Base-by-base conservation (phyloP, 1,284 basidiomycete species). In the Rhizopogon parksii region DNA sequence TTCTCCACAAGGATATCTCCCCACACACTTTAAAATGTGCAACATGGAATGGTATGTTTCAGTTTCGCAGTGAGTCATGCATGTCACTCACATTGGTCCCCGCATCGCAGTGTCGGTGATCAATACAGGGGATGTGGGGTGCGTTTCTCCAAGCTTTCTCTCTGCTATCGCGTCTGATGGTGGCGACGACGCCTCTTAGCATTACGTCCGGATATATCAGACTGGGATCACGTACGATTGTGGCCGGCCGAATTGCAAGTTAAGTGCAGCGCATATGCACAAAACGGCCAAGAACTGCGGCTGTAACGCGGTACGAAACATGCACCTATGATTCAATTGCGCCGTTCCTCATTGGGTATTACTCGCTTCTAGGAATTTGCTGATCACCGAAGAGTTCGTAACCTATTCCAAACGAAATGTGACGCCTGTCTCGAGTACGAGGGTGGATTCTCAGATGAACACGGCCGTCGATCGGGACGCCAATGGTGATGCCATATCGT, bases 61-160 rank as follows among this genome's bases (percentile, higher is more conserved):
- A n/a, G 2, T 45, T 19, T 12, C 43, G 32, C 27, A 2, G 15
- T 27, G 17, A 7, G 9, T 49, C 30, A 2, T 19, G 7, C 25
- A 21, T 15, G 25, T 49, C 38, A 24, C 15, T 49, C 58, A 52
- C 53, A 37, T 36, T 37, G 38, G 35, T 42, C 49, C 4, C 6
- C 4, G 24, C 37, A 12, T 24, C 15, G 37, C 56, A 85, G 82
- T 56, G 70, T 71, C 53, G 83, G 82, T 48, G 82, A 84, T 65
- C 77, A 75, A 52, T 82, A 85, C 65, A 73, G 82, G 67, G 76
- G 76, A 42, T 85, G 82, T 59, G 73, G 75, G 60, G 82, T 85
- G 70, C 52, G 53, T 46, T 37, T 43, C 27, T 40, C 56, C 37
- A 14, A 40, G 40, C 54, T 15, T 45, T 40, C 35, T 15, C 40